Conservation (phyloP, 352 stramenopile genomes). For the Pythium graminicola region DNA sequence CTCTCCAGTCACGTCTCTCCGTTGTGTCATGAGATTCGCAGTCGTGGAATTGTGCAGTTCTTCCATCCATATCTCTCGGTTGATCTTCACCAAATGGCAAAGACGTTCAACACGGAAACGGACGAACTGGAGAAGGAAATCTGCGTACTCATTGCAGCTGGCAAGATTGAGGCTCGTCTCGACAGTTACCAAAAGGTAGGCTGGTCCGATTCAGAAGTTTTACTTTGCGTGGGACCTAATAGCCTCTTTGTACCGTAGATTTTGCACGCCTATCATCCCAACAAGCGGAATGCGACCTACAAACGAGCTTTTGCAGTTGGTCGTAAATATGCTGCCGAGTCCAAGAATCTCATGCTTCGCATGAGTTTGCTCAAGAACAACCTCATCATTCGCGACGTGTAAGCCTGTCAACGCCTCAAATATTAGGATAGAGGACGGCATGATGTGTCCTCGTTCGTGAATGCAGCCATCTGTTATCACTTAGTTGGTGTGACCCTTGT, state of each 20-base stretch:
- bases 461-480: too few species aligned
- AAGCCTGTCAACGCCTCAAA: conserved; percentile 11
- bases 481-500: conserved; percentile 5
- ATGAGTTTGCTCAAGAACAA: conserved; percentile 86
- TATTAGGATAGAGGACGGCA: background rate
- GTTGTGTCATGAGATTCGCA: conserved; percentile 77
- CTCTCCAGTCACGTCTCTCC: conserved; percentile 64
- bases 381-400: conserved; percentile 70
- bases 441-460: background rate
- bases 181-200: conserved; percentile 84
- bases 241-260: conserved; percentile 32
- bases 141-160: conserved; percentile 61
- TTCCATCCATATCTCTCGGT: conserved; percentile 86
- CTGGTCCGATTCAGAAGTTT: too few species aligned
- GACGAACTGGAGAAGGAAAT: conserved; percentile 69
- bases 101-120: conserved; percentile 68
- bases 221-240: too few species aligned
- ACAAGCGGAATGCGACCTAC: conserved; percentile 72
- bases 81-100: conserved; percentile 80
- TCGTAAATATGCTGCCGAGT: conserved; percentile 74
- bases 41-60: conserved; percentile 84
- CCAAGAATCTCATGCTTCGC: conserved; percentile 70
- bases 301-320: conserved; percentile 75
- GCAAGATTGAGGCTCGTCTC: conserved; percentile 75
- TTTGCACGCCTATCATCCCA: conserved; percentile 71